These are phyloP conservation scores for Trypanosoma boissoni DNA, from an alignment of 208 protist species.

Conservation along the genomic window DNA sequence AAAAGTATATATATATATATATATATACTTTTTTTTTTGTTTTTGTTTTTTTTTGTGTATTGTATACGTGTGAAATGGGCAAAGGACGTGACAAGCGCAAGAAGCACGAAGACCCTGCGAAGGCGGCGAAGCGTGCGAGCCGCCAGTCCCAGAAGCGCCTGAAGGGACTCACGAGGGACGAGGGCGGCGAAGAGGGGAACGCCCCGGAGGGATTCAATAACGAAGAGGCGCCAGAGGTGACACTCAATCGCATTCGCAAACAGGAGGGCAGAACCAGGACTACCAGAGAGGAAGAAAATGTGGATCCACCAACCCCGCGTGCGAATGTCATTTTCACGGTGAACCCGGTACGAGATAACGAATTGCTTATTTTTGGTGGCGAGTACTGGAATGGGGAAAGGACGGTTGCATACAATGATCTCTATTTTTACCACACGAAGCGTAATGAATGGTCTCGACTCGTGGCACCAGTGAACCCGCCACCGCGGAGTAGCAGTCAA, in stretches of 20 bases:
- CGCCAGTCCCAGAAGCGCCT: slow-evolving; percentile 62
- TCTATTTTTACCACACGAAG: slow-evolving; percentile 81
- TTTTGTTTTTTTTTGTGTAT: slow-evolving; percentile 19
- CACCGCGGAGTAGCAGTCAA: slow-evolving; percentile 82
- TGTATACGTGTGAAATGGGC: slow-evolving; percentile 49
- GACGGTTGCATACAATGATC: slow-evolving; percentile 88
- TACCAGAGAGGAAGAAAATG: slow-evolving; percentile 60
- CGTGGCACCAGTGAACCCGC: slow-evolving; percentile 59
- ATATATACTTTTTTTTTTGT: slow-evolving; percentile 9
- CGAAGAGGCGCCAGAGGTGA: slow-evolving; percentile 84
- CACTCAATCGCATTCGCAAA: slow-evolving; percentile 78
- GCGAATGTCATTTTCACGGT: slow-evolving; percentile 74
- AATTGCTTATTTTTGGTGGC: slow-evolving; percentile 90
- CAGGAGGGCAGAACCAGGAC: slow-evolving; percentile 55
- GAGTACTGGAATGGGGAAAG: slow-evolving; percentile 87
- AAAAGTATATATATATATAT: not conserved
- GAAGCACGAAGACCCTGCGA: slow-evolving; percentile 82
- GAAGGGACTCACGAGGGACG: slow-evolving; percentile 33
- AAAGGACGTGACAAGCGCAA: slow-evolving; percentile 91
- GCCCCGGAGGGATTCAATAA: slow-evolving; percentile 63
- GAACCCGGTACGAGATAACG: slow-evolving; percentile 69
- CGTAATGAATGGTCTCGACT: slow-evolving; percentile 65
- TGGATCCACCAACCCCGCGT: slow-evolving; percentile 64
- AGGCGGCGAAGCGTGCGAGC: slow-evolving; percentile 65
- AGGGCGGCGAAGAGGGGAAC: slow-evolving; percentile 23